Base-by-base conservation (phyloP, 768 basidiomycete genomes). In the Imleria badia region DNA sequence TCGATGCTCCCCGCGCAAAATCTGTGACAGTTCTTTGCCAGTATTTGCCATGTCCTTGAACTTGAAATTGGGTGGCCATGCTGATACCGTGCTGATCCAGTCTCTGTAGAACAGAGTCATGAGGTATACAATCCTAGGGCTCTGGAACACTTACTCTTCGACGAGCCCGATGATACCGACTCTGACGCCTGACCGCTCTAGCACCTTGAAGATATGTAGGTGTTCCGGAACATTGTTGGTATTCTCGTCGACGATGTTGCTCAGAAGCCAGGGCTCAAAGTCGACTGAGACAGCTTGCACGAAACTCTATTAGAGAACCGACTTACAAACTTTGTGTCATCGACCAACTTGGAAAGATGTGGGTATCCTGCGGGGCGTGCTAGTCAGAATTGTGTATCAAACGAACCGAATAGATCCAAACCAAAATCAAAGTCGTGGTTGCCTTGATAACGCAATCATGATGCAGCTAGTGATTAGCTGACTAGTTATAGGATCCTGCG, bases 401-500 rank as follows among this genome's bases (percentile, higher is more conserved):
- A 50, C 10, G 12, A 47, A 48, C 23, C 1, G 22, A 48, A 36
- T 12, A 9, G 17, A 22, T 55, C 39, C 73, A 45, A 53, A 87
- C 89, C 89, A 60, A 89, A 91, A 71, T 95, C 94, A 69, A 94
- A 94, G 61, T 95, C 94, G 60, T 97, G 94, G 66, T 97, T 95
- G 6, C 93, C 91, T 91, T 55, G 14, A 50, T 34, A 34, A 42
- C 5, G 10, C 12, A 33, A 38, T 11, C 12, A 35, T n/a, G n/a
- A n/a, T n/a, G n/a, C n/a, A 6, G 26, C 26, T 4, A 26, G 26
- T 26, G 14, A 44, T 66, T 15, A 70, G 55, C 44, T 43, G 15
- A 45, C 26, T 2, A 7, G 19, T 19, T 15, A 34, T 8, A 33
- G 39, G n/a, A 17, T 29, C 22, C 14, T 14, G 38, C 31, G 51